Evolutionary conservation across 2,329 filamentous ascomycete species (phyloP).

Genomic region (Colletotrichum noveboracense): DNA sequence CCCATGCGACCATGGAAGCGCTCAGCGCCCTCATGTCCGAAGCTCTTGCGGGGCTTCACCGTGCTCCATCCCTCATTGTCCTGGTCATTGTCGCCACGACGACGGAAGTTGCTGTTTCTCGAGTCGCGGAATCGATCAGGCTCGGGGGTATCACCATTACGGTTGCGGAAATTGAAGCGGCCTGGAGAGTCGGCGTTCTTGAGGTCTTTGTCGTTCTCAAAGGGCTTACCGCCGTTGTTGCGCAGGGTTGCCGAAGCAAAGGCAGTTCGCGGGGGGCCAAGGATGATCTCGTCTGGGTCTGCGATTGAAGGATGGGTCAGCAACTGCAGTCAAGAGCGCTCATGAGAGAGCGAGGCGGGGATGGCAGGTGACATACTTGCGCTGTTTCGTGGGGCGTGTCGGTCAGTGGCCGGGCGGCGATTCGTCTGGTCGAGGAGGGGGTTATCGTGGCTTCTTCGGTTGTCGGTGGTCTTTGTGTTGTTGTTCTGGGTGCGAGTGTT

Average conservation of each 20-base stretch:
- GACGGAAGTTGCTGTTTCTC: constrained; percentile 52
- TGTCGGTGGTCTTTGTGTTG: constrained; percentile 43
- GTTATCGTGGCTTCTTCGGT: constrained; percentile 51
- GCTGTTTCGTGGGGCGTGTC: constrained; percentile 60
- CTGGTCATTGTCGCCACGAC: constrained; percentile 59
- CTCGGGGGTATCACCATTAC: constrained; percentile 55
- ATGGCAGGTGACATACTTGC: constrained; percentile 51
- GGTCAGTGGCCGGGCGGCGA: constrained; percentile 56
- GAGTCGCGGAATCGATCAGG: constrained; percentile 55
- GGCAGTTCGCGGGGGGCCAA: constrained; percentile 82
- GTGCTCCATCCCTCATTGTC: constrained; percentile 78
- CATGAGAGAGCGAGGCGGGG: not conserved
- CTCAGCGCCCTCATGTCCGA: constrained; percentile 74
- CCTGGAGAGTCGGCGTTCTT: constrained; percentile 60
- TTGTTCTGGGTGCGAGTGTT: constrained; percentile 46
- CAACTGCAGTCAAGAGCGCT: constrained; percentile 23
- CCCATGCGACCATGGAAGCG: constrained; percentile 72
- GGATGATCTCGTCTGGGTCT: constrained; percentile 82
- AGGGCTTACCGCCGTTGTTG: constrained; percentile 43
- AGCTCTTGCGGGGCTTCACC: constrained; percentile 76
- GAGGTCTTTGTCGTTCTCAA: constrained; percentile 57
- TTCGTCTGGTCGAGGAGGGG: constrained; percentile 53
- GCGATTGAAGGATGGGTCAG: constrained; percentile 30
- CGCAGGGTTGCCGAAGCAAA: constrained; percentile 78
- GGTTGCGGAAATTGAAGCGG: constrained; percentile 64